Conservation (phyloP, 257 asterid species). For the Forsythia suspensa region DNA sequence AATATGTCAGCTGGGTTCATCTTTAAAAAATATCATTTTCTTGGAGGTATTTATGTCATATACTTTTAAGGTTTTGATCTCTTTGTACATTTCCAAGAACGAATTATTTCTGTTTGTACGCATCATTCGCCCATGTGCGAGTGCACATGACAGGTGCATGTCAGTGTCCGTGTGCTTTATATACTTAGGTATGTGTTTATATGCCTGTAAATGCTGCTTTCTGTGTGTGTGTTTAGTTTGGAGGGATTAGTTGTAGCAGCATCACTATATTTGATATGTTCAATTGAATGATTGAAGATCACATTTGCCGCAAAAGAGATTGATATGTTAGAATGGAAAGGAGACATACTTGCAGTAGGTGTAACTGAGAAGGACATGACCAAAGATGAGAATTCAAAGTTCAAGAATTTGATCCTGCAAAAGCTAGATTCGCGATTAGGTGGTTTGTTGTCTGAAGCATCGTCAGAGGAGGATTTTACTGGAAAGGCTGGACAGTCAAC, state of each 20-base stretch:
- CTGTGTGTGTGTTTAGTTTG: neutral
- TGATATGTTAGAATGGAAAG: constrained; percentile 92
- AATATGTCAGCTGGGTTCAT: neutral
- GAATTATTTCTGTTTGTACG: neutral
- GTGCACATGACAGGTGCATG: neutral
- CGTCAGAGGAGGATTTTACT: constrained; percentile 82
- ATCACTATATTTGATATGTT: constrained; percentile 17
- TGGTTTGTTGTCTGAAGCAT: constrained; percentile 79
- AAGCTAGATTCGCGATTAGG: constrained; percentile 71
- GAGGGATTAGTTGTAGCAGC: neutral
- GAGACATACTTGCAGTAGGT: constrained; percentile 92
- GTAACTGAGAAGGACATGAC: constrained; percentile 80
- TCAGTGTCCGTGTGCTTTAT: neutral
- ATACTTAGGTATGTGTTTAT: neutral
- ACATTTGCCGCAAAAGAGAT: constrained; percentile 81
- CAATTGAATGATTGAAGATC: constrained; percentile 46
- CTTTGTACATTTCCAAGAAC: neutral
- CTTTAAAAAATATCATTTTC: neutral
- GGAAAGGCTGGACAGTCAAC: constrained; percentile 93
- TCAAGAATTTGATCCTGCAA: constrained; percentile 67
- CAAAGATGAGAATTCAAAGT: constrained; percentile 71
- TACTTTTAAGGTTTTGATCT: neutral
- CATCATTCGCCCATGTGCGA: neutral
- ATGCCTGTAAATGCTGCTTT: neutral
- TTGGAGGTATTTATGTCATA: neutral